Evolutionary conservation across 805 yeast genomes (phyloP).

Genomic region (Hermanozyma aechmeae): DNA sequence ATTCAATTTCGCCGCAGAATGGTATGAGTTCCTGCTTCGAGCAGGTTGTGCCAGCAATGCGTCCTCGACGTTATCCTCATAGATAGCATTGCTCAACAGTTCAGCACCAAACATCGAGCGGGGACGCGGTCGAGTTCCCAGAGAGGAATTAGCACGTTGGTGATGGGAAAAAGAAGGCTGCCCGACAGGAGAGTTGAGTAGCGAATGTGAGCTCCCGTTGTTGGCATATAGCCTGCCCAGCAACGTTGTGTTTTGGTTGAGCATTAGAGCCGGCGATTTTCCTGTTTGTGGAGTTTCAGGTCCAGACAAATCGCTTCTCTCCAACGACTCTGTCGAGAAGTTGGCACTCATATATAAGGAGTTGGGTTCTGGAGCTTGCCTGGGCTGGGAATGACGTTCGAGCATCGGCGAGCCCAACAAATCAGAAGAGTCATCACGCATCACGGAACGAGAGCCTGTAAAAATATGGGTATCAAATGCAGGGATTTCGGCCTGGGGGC

Average conservation of each 20-base stretch:
- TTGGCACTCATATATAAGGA: conserved; percentile 27
- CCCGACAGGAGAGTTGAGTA: conserved; percentile 6
- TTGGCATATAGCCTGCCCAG: no score
- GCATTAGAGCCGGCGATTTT: conserved; percentile 7
- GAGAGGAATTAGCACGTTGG: conserved; percentile 6
- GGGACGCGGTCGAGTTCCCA: conserved; percentile 19
- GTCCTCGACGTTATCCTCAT: conserved; percentile 17
- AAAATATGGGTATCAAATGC: no score
- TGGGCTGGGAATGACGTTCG: no score
- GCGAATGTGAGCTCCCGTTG: conserved; percentile 5
- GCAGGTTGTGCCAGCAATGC: no score
- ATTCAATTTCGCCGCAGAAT: conserved; percentile 4
- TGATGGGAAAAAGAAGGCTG: conserved; percentile 8
- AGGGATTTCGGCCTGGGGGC: no score
- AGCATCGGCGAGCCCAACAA: no score
- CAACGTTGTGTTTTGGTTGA: no score
- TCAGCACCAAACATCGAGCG: conserved; percentile 25
- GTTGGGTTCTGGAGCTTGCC: no score
- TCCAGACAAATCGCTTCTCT: no score
- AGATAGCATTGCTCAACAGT: conserved; percentile 14
- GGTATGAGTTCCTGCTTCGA: conserved; percentile 14
- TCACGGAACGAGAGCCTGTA: no score
- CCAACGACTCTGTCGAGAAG: conserved; percentile 28
- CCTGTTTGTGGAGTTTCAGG: conserved; percentile 14
- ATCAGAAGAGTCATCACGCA: no score